phyloP scores from a whole-genome alignment of 345 rosid genomes.

The Ailanthus altissimus region DNA sequence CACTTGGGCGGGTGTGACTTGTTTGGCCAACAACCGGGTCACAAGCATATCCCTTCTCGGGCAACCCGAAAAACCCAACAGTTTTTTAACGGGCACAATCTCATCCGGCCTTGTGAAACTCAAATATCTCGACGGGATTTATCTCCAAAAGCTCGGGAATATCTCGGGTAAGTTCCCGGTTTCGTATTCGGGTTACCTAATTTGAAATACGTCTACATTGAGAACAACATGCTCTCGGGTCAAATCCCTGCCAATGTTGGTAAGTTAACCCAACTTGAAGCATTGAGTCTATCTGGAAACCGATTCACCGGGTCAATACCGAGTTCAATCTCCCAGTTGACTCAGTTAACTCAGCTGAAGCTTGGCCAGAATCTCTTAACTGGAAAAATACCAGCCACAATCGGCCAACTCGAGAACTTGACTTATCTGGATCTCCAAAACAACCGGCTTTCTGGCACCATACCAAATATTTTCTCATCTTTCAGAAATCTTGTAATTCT shows the following conservation, averaged over 20 bases:
- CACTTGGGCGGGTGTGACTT: conserved; percentile 53
- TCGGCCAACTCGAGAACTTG: conserved; percentile 45
- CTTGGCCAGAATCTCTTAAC: conserved; percentile 55
- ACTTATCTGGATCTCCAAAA: conserved; percentile 30
- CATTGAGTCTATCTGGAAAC: conserved; percentile 54
- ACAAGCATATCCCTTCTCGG: conserved; percentile 37
- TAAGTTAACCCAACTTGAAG: conserved; percentile 39
- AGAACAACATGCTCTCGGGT: conserved; percentile 69
- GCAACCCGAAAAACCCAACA: conserved; percentile 35
- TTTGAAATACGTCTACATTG: conserved; percentile 54
- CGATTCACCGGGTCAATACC: conserved; percentile 66
- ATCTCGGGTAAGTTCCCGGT: conserved; percentile 70
- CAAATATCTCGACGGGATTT: conserved; percentile 49
- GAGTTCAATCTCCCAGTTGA: conserved; percentile 47
- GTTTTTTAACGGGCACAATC: conserved; percentile 59
- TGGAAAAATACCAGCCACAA: conserved; percentile 53
- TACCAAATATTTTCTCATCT: conserved; percentile 60
- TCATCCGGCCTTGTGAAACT: conserved; percentile 57
- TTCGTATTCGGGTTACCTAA: conserved; percentile 51
- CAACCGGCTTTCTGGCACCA: conserved; percentile 56
- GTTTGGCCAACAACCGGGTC: conserved; percentile 49
- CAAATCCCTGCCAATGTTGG: conserved; percentile 50
- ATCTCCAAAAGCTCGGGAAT: conserved; percentile 46
- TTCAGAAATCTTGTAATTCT: conserved; percentile 43
- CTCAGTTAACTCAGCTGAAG: conserved; percentile 46